Evolutionary conservation across 768 basidiomycete genomes (phyloP), one percentile per base, ranked within the genome.

Genomic region (Mycena olivaceomarginata): DNA sequence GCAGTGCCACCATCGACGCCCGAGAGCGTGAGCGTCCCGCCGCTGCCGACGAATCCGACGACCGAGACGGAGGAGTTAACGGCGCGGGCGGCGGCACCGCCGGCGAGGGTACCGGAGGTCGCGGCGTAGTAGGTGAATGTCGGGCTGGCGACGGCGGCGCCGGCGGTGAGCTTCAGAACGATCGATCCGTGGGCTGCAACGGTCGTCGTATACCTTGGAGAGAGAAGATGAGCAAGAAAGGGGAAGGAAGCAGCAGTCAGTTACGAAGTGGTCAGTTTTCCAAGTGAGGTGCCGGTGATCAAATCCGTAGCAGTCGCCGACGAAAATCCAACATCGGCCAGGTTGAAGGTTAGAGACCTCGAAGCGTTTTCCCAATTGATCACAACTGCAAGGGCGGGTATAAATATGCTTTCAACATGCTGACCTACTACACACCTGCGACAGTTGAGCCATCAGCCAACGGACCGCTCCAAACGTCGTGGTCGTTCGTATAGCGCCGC

Each of bases 391-490:
- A 57, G 53, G 16, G 45, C 20, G 39, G 74, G 39, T 68, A 62
- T 77, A 25, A 72, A 64, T 48, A 48, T 39, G 63, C 40, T 43
- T 62, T 59, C 20, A 43, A 48, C 67, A n/a, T 48, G 56, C 12
- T 31, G 3, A 9, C 4, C n/a, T 4, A 16, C 31, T 5, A 81
- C 85, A 53, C 75, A 89, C 89, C 82, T 71, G 86, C 90, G 68
- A 88, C 87, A 37, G 85, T 89, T 6, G 89, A 89, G 39, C 88
- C 89, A 81, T 90, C 89, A 37, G 87, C 83, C 37, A 90, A 75
- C n/a, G 88, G 88, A 4, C 90, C 89, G 56, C 87, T 83, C 89
- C 89, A 90, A 15, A 90, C 87, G 77, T 90, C 90, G 70, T 88
- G 85, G 74, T 90, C 90, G 77, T 89, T 88, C 0, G 88, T 87